phyloP scores from a whole-genome alignment of 2,329 filamentous ascomycete species.

The Colletotrichum lentis region DNA sequence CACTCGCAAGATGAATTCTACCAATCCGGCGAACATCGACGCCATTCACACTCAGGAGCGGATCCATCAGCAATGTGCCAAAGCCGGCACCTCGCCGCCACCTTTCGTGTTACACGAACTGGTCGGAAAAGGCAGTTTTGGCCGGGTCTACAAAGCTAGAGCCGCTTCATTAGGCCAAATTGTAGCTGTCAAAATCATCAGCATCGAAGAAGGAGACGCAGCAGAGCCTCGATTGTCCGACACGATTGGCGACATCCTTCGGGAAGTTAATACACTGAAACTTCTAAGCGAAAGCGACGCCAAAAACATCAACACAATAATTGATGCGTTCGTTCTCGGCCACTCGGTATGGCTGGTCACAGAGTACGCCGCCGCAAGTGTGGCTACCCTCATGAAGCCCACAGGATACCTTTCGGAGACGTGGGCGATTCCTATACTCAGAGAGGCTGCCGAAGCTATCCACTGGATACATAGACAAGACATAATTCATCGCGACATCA shows the following conservation, averaged over 20 bases:
- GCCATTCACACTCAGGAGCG: no score
- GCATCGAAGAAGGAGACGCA: slow-evolving; percentile 80
- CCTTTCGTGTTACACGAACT: no score
- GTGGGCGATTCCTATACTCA: slow-evolving; percentile 72
- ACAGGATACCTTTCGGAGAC: slow-evolving; percentile 74
- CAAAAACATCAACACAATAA: slow-evolving; percentile 81
- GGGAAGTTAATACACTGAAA: slow-evolving; percentile 74
- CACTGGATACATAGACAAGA: slow-evolving; percentile 73
- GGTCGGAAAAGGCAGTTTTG: slow-evolving; percentile 78
- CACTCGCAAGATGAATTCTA: no score
- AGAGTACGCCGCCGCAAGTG: slow-evolving; percentile 84
- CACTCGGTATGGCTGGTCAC: slow-evolving; percentile 88
- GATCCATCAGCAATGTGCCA: no score
- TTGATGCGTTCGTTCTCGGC: slow-evolving; percentile 79
- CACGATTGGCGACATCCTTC: slow-evolving; percentile 74
- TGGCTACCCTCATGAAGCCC: slow-evolving; percentile 76
- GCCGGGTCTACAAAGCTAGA: slow-evolving; percentile 77
- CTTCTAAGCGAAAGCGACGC: slow-evolving; percentile 77
- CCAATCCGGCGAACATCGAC: no score
- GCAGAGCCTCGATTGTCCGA: slow-evolving; percentile 70
- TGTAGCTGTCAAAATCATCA: slow-evolving; percentile 83
- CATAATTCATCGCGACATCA: slow-evolving; percentile 76
- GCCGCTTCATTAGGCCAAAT: slow-evolving; percentile 58
- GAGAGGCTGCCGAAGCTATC: slow-evolving; percentile 72
- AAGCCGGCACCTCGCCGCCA: no score